Evolutionary conservation across 768 basidiomycete genomes (phyloP).

Genomic region (Termitomyces sp.): DNA sequence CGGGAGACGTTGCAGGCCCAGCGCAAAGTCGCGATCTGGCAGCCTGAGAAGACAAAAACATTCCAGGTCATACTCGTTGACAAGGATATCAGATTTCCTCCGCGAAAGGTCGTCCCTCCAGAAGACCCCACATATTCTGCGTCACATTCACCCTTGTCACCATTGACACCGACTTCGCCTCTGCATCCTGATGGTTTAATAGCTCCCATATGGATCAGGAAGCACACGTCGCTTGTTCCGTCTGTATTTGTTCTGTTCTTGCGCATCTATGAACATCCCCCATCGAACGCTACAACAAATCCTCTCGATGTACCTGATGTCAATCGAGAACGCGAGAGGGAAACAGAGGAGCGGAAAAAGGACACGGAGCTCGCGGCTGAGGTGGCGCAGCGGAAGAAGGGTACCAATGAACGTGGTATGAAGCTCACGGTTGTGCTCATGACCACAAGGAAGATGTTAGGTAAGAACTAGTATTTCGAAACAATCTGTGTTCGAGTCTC

Average conservation of each 20-base stretch:
- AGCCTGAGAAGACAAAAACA: conserved; percentile 61
- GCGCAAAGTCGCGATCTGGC: conserved; percentile 63
- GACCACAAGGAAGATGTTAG: conserved; percentile 83
- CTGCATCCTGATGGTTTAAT: conserved; percentile 93
- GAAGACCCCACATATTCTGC: conserved; percentile 52
- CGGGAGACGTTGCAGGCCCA: conserved; percentile 64
- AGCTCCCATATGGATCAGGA: conserved; percentile 96
- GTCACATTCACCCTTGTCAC: conserved; percentile 90
- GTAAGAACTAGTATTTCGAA: conserved; percentile 32
- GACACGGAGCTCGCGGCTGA: conserved; percentile 79
- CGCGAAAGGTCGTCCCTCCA: conserved; percentile 65
- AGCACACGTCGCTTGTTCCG: conserved; percentile 88
- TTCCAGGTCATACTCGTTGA: conserved; percentile 88
- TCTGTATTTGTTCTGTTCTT: conserved; percentile 92
- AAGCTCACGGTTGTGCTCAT: conserved; percentile 93
- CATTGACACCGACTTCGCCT: conserved; percentile 82
- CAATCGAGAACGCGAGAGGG: conserved; percentile 51
- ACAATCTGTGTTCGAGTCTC: neutral
- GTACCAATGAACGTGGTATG: conserved; percentile 77
- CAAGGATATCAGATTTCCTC: conserved; percentile 79
- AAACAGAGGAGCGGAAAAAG: conserved; percentile 60
- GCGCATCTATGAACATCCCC: conserved; percentile 68
- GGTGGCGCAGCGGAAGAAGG: conserved; percentile 74
- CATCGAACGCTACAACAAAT: conserved; percentile 31
- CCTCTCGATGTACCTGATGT: conserved; percentile 51